Base-by-base conservation (phyloP, 2,329 filamentous ascomycete species). In the Lachnellula occidentalis region DNA sequence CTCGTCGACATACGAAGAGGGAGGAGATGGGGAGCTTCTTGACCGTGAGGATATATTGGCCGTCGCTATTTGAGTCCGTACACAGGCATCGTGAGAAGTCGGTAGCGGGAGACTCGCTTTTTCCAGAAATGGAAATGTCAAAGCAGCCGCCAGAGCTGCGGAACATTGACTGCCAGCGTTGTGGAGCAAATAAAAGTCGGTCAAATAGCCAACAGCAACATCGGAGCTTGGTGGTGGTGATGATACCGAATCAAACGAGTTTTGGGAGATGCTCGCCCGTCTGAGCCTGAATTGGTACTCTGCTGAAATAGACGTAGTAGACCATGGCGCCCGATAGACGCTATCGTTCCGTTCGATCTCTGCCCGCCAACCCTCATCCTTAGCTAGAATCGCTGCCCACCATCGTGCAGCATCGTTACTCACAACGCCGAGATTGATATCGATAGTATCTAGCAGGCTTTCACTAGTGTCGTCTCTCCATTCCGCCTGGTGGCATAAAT, bases 361-460 rank as follows among this genome's bases (percentile, higher is more conserved):
- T 58, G 50, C 53, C 31, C 53, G 39, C 50, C 49, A 56, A 45
- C 53, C 53, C 34, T 56, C 49, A 46, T 42, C 46, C 12, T 43
- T 49, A 37, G 56, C 56, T 50, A 58, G 49, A 56, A 58, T 56
- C 22, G 53, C 56, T 36, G 56, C 50, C 53, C 53, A 58, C 53
- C 53, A 56, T 48, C 46, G 53, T 22, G 56, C 53, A 34, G 49
- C 50, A 51, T 53, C 42, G 14, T 53, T 36, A 34, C 36, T 37
- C 14, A 51, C 49, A 53, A 53, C 45, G 8, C 53, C 53, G 14
- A 56, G 45, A 51, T 58, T 43, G 24, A 58, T 24, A 14, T 56
- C 41, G 15, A 58, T 50, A 17, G 24, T 47, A 42, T 55, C n/a
- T 52, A 12, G 48, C 21, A 45, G 43, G n/a, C 37, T 52, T 43